These are phyloP conservation scores for Blastobotrys mokoenaii DNA, from an alignment of 805 yeast genomes.

Conservation along the genomic window DNA sequence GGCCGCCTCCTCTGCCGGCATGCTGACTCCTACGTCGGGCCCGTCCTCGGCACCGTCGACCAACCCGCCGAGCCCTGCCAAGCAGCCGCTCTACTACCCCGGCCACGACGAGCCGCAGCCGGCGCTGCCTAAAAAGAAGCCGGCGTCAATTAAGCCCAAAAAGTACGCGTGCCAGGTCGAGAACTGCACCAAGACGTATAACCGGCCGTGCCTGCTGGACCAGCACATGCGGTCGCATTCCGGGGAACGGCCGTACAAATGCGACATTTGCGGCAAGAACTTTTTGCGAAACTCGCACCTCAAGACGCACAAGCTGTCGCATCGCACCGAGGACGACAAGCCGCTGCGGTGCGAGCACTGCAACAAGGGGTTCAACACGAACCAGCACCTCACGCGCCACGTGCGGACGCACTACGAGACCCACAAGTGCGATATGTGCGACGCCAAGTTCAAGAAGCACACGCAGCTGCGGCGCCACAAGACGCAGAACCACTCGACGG, in stretches of 20 bases:
- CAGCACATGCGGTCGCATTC: slow-evolving; percentile 77
- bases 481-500: slow-evolving; percentile 48
- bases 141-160: slow-evolving; percentile 28
- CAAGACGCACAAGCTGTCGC: slow-evolving; percentile 63
- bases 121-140: no score
- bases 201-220: slow-evolving; percentile 72
- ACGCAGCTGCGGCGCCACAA: slow-evolving; percentile 70
- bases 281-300: slow-evolving; percentile 77
- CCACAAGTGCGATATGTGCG: slow-evolving; percentile 56
- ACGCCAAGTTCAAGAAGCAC: slow-evolving; percentile 61
- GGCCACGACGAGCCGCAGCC: no score
- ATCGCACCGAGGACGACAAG: slow-evolving; percentile 41
- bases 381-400: slow-evolving; percentile 78
- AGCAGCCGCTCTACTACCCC: no score
- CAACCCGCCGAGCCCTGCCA: no score
- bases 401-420: slow-evolving; percentile 70
- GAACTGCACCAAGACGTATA: slow-evolving; percentile 68
- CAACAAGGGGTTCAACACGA: slow-evolving; percentile 71
- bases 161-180: slow-evolving; percentile 52
- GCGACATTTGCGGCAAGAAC: slow-evolving; percentile 54
- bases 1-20: no score
- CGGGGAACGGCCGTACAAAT: slow-evolving; percentile 67
- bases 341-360: slow-evolving; percentile 71
- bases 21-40: no score
- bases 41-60: no score